A percentile compares a stretch with the other conserved stretches of the same genome.
Conservation (phyloP, 441 rosid species). For the Brassica hybrid region DNA sequence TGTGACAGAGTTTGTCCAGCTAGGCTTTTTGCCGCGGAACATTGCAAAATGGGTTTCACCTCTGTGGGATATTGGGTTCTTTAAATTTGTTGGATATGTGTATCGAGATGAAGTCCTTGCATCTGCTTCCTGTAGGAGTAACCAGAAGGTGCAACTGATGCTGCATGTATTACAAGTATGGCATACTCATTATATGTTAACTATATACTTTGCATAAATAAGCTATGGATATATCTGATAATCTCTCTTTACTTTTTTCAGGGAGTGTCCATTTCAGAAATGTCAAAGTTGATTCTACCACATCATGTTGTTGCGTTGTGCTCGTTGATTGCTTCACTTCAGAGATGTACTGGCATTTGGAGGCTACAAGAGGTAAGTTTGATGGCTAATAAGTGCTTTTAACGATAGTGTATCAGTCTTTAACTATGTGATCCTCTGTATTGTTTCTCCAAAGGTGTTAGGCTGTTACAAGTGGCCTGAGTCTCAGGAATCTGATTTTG, state of each 20-base stretch:
- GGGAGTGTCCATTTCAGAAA: slow-evolving; percentile 66
- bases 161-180: slow-evolving; percentile 76
- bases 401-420: slow-evolving; percentile 16
- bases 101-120: slow-evolving; percentile 77
- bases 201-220: slow-evolving; percentile 22
- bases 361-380: slow-evolving; percentile 80
- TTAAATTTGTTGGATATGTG: slow-evolving; percentile 73
- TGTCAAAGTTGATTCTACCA: slow-evolving; percentile 59
- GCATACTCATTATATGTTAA: slow-evolving; percentile 32
- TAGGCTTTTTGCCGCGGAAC: slow-evolving; percentile 85
- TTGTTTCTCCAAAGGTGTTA: slow-evolving; percentile 57
- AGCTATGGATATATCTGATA: slow-evolving; percentile 21
- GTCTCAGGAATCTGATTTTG: slow-evolving; percentile 73
- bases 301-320: slow-evolving; percentile 60
- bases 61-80: slow-evolving; percentile 80
- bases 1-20: slow-evolving; percentile 66
- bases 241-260: slow-evolving; percentile 46
- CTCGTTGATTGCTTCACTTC: slow-evolving; percentile 74
- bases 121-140: slow-evolving; percentile 72
- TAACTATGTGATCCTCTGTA: slow-evolving; percentile 20
- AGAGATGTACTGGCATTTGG: slow-evolving; percentile 84
- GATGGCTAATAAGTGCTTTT: slow-evolving; percentile 22
- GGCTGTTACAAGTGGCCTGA: slow-evolving; percentile 89
- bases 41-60: slow-evolving; percentile 95
- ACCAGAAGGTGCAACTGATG: slow-evolving; percentile 70